Conservation (phyloP, 192 early-diverging fungal species). For the Coemansia reversa region DNA sequence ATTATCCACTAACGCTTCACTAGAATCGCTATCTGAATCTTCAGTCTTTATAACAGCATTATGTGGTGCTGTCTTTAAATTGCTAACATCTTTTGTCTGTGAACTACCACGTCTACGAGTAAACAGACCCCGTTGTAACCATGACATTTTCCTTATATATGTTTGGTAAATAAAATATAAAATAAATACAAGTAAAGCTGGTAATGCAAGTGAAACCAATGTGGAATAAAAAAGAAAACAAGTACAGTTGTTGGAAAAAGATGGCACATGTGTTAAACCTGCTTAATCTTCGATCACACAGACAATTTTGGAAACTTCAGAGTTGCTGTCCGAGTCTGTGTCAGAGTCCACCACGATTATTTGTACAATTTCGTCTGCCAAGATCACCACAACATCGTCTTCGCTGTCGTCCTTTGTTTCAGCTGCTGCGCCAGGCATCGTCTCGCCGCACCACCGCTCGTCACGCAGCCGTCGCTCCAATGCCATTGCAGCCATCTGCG, state of each 20-base stretch:
- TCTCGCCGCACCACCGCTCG: slow-evolving; percentile 44
- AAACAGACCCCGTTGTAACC: slow-evolving; percentile 29
- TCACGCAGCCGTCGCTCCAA: slow-evolving; percentile 35
- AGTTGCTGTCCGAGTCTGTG: slow-evolving; percentile 12
- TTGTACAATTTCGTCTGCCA: neutral
- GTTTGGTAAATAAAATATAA: neutral
- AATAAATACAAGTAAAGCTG: slow-evolving; percentile 1
- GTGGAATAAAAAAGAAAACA: no score
- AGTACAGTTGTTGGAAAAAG: no score
- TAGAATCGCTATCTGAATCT: slow-evolving; percentile 8
- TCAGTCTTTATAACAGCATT: neutral
- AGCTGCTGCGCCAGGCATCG: slow-evolving; percentile 4
- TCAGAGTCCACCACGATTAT: slow-evolving; percentile 34
- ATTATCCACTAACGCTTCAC: slow-evolving; percentile 13
- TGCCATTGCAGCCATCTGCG: slow-evolving; percentile 45
- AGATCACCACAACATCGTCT: slow-evolving; percentile 11
- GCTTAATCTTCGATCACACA: no score
- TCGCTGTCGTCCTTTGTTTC: slow-evolving; percentile 14
- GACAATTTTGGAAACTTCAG: no score
- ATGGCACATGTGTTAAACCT: no score
- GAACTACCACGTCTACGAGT: slow-evolving; percentile 10
- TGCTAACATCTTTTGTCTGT: slow-evolving; percentile 15
- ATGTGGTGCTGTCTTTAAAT: neutral
- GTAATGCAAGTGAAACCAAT: no score
- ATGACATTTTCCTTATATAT: slow-evolving; percentile 11